These are phyloP conservation scores for Phytophthora cactorum DNA, from an alignment of 352 stramenopile species.

Conservation along the genomic window DNA sequence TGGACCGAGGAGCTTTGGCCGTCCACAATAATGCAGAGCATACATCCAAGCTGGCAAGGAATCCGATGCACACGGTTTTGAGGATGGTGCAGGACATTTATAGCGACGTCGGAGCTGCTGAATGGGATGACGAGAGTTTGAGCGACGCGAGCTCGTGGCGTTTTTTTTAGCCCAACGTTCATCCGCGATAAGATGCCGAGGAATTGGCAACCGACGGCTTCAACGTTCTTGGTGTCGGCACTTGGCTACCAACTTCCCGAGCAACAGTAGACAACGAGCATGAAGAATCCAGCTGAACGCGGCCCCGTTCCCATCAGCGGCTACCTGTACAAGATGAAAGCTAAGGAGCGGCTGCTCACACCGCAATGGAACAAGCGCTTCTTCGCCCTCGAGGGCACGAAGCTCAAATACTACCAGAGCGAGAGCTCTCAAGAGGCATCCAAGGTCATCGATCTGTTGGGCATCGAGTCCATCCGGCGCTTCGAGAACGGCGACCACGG, in stretches of 20 bases:
- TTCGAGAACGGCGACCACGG: constrained; percentile 88
- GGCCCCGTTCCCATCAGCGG: constrained; percentile 78
- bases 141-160: too few species aligned
- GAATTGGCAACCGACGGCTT: neutral
- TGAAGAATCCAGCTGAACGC: constrained; percentile 62
- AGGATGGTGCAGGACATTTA: too few species aligned
- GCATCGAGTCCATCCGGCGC: constrained; percentile 77
- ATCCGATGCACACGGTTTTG: too few species aligned
- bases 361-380: constrained; percentile 86
- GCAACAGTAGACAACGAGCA: constrained; percentile 24
- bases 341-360: constrained; percentile 67
- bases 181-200: constrained; percentile 25
- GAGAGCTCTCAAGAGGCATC: constrained; percentile 64
- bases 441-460: constrained; percentile 76
- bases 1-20: too few species aligned
- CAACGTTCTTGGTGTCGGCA: constrained; percentile 3
- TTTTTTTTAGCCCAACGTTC: neutral
- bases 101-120: too few species aligned
- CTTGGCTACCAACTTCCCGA: constrained; percentile 9
- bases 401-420: constrained; percentile 85
- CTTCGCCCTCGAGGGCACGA: constrained; percentile 74
- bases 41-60: too few species aligned
- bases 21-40: too few species aligned
- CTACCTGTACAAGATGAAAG: constrained; percentile 89
- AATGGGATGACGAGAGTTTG: too few species aligned